Conservation (phyloP, 371 early-diverging fungal genomes). For the Apophysomyces elegans region DNA sequence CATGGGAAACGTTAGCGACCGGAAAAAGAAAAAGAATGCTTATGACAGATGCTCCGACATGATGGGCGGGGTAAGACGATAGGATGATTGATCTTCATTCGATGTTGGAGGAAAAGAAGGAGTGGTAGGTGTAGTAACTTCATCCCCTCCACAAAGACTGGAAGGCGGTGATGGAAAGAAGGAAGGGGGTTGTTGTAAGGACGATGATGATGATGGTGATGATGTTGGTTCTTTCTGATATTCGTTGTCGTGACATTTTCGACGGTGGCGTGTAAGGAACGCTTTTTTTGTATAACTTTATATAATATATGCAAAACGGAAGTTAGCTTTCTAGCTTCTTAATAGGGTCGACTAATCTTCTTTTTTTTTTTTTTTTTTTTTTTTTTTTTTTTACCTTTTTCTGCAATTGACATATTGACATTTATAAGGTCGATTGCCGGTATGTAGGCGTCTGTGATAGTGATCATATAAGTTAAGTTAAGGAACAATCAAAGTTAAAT, state of each 20-base stretch:
- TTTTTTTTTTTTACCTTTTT: conserved; percentile 13
- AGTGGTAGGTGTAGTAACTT: not conserved
- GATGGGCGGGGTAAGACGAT: not conserved
- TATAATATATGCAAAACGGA: no score
- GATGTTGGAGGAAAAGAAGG: not conserved
- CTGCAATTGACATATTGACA: conserved; percentile 16
- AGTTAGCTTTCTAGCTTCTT: no score
- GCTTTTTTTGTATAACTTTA: not conserved
- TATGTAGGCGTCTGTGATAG: conserved; percentile 17
- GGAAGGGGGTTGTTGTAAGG: not conserved
- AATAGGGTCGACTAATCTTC: no score
- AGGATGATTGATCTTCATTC: not conserved
- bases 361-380: not conserved
- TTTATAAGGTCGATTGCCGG: conserved; percentile 22
- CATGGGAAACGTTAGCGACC: not conserved
- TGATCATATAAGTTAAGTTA: no score
- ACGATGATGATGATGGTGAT: not conserved
- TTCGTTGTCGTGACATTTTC: not conserved
- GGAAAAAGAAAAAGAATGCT: conserved; percentile 1
- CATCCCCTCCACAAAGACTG: conserved; percentile 2
- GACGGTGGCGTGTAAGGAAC: conserved; percentile 3
- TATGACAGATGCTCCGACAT: not conserved
- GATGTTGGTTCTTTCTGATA: not conserved
- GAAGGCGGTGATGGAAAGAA: conserved; percentile 4
- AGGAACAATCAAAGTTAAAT: not conserved